phyloP scores from a whole-genome alignment of 2,329 filamentous ascomycete species.

The Talaromyces sp. region DNA sequence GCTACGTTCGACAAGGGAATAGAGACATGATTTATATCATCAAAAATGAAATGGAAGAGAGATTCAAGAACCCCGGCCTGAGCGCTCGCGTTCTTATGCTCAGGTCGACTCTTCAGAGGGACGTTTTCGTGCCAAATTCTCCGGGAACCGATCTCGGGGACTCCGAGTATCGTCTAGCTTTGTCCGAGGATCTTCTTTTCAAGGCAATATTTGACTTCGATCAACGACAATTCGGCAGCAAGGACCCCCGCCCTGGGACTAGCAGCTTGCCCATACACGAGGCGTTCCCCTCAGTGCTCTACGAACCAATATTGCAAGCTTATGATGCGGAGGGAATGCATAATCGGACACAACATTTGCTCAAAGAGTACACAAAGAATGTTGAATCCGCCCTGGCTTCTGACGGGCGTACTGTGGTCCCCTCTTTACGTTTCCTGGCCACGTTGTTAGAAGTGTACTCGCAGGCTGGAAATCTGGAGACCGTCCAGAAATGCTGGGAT shows the following conservation, averaged over 20 bases:
- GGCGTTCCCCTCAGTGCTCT: constrained; percentile 50
- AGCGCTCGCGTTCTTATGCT: constrained; percentile 37
- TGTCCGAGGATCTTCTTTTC: constrained; percentile 37
- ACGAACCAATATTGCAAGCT: constrained; percentile 55
- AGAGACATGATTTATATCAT: constrained; percentile 50
- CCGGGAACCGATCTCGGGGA: constrained; percentile 16
- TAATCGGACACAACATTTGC: constrained; percentile 52
- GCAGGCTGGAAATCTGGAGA: constrained; percentile 54
- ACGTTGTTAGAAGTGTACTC: constrained; percentile 66
- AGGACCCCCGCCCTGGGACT: constrained; percentile 38
- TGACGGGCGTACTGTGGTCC: constrained; percentile 8
- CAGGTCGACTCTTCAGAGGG: constrained; percentile 33
- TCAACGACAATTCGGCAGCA: constrained; percentile 42
- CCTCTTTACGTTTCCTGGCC: constrained; percentile 55
- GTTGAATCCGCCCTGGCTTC: constrained; percentile 27
- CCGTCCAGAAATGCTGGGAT: constrained; percentile 65
- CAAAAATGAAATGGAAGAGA: constrained; percentile 41
- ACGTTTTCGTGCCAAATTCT: constrained; percentile 24
- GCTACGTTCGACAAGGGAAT: constrained; percentile 50
- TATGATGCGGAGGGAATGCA: constrained; percentile 49
- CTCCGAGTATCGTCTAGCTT: constrained; percentile 25
- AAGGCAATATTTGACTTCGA: constrained; percentile 38
- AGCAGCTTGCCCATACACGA: constrained; percentile 35
- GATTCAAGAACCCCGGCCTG: constrained; percentile 33
- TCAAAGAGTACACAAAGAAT: constrained; percentile 46